phyloP scores from a whole-genome alignment of 2,329 filamentous ascomycete species.

The Aspergillus candidus region DNA sequence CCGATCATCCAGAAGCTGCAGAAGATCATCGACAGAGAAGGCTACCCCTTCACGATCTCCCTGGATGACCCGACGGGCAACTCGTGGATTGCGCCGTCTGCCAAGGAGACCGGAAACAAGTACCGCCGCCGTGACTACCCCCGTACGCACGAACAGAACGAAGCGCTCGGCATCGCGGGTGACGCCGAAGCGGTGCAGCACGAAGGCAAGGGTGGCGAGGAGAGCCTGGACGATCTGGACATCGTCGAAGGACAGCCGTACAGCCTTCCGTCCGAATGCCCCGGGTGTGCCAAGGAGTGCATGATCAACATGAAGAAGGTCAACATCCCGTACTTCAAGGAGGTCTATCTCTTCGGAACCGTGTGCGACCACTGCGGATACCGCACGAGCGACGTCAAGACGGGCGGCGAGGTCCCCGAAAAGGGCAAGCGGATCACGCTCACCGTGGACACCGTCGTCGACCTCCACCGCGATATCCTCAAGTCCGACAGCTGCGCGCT shows the following conservation, averaged over 20 bases:
- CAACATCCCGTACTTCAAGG: constrained; percentile 95
- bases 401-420: constrained; percentile 83
- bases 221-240: constrained; percentile 60
- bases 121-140: constrained; percentile 81
- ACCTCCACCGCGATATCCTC: constrained; percentile 86
- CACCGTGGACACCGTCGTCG: constrained; percentile 59
- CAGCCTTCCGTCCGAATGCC: constrained; percentile 84
- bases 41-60: constrained; percentile 80
- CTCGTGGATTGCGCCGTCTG: constrained; percentile 88
- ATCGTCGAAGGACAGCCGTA: constrained; percentile 91
- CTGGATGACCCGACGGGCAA: constrained; percentile 92
- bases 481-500: constrained; percentile 91
- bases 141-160: constrained; percentile 80
- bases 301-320: constrained; percentile 98
- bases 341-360: constrained; percentile 93
- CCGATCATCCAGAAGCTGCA: constrained; percentile 67
- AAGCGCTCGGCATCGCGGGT: constrained; percentile 65
- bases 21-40: constrained; percentile 69
- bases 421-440: constrained; percentile 80
- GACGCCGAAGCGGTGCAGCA: constrained; percentile 32
- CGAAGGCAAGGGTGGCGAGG: constrained; percentile 36
- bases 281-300: constrained; percentile 79
- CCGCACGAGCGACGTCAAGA: constrained; percentile 95
- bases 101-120: constrained; percentile 70
- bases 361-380: constrained; percentile 89